These are phyloP conservation scores for Pseudocercospora fuligena DNA, from an alignment of 2,329 filamentous ascomycete genomes.

Conservation along the genomic window DNA sequence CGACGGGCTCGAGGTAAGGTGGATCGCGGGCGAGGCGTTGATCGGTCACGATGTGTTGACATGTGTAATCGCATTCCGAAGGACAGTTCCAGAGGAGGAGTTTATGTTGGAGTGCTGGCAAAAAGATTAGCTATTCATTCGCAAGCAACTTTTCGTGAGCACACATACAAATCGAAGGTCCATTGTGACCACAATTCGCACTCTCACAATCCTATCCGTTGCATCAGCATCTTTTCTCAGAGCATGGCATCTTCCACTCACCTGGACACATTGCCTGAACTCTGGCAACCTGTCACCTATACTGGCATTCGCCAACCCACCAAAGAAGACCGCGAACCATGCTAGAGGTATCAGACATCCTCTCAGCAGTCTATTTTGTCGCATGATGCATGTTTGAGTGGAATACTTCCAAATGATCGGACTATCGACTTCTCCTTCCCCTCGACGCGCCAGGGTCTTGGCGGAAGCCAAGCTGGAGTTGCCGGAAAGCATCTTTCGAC, in stretches of 20 bases:
- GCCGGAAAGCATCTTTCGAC: conserved; percentile 3
- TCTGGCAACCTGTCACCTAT: conserved; percentile 83
- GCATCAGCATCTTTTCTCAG: neutral
- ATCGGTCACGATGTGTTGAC: conserved; percentile 88
- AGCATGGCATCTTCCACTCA: conserved; percentile 46
- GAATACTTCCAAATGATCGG: conserved; percentile 14
- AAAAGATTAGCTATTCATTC: conserved; percentile 9
- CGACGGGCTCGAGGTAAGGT: conserved; percentile 68
- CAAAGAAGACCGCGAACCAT: conserved; percentile 23
- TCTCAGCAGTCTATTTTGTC: conserved; percentile 24
- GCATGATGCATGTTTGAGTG: conserved; percentile 36
- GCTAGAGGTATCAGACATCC: conserved; percentile 30
- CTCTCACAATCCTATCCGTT: conserved; percentile 70
- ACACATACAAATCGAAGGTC: conserved; percentile 72
- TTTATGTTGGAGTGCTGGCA: conserved; percentile 76
- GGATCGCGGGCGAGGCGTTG: conserved; percentile 68
- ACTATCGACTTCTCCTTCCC: conserved; percentile 7
- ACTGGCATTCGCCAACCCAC: conserved; percentile 61
- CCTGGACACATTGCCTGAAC: conserved; percentile 84
- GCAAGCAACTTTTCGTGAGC: conserved; percentile 16
- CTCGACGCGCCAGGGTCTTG: conserved; percentile 5
- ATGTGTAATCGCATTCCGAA: conserved; percentile 95
- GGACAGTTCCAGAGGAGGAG: conserved; percentile 91
- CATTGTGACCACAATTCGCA: conserved; percentile 75
- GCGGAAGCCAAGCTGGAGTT: neutral